Conservation (phyloP, 495 filamentous ascomycete genomes). For the Pyronema domesticum region DNA sequence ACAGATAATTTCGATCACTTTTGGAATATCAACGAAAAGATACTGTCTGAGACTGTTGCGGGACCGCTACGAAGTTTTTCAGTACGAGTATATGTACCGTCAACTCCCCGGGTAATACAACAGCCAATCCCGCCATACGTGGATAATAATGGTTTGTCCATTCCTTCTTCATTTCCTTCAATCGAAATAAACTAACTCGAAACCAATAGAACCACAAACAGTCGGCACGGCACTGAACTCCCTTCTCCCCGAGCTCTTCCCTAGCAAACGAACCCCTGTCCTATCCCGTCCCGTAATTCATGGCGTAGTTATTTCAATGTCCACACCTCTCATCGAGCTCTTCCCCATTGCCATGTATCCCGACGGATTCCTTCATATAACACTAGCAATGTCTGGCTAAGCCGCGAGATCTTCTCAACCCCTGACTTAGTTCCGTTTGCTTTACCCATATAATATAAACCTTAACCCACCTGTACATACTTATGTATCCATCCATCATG, state of each 20-base stretch:
- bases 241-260: slow-evolving; percentile 69
- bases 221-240: slow-evolving; percentile 62
- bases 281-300: slow-evolving; percentile 82
- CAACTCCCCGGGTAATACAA: slow-evolving; percentile 33
- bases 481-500: no score
- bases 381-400: slow-evolving; percentile 45
- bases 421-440: no score
- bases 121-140: slow-evolving; percentile 29
- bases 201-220: slow-evolving; percentile 48
- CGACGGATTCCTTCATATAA: slow-evolving; percentile 81
- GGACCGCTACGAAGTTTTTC: slow-evolving; percentile 63
- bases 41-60: slow-evolving; percentile 52
- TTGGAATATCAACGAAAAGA: slow-evolving; percentile 52
- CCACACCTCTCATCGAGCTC: slow-evolving; percentile 68
- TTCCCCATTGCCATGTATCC: slow-evolving; percentile 66
- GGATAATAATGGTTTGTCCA: slow-evolving; percentile 8
- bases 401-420: no score
- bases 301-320: slow-evolving; percentile 68
- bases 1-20: slow-evolving; percentile 58
- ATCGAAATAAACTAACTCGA: not conserved
- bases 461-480: no score
- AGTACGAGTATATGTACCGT: slow-evolving; percentile 72
- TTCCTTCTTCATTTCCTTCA: not conserved
- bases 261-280: slow-evolving; percentile 66
- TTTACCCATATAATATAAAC: no score